Base-by-base conservation (phyloP, 257 asterid species). In the Fraxinus cuspidata region DNA sequence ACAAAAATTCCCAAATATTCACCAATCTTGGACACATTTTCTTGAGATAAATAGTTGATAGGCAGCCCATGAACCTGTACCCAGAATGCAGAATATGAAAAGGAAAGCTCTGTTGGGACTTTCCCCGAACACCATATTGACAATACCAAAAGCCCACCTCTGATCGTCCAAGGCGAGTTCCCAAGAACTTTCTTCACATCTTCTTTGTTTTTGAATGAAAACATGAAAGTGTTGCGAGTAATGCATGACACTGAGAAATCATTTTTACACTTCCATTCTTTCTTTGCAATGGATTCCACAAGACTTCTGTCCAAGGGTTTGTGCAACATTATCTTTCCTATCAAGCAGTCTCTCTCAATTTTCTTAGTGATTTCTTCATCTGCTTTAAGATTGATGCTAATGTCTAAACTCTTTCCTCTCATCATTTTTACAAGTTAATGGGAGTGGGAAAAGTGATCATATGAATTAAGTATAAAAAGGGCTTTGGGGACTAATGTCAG, bases 61-160 rank as follows among this genome's bases (percentile, higher is more conserved):
- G 83, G 84, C 42, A 85, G 44, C 19, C 86, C 84, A 53, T 83
- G 84, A 49, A 80, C 84, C 40, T 76, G 89, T 23, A 83, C 84
- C 87, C 85, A 83, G 11, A 85, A 85, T 1, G 66, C 71, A 4
- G 84, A 82, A 23, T 25, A 71, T 0, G 70, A 77, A 25, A 82
- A 67, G 2, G 49, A 42, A 25, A 80, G 7, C 74, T 83, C 84
- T 1, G 11, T 35, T 27, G 77, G 78, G 49, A 78, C 49, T 27
- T 78, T 53, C 0, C 71, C 47, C 21, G 85, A 73, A 29, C 42
- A 23, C 79, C 84, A 82, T 3, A 58, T 60, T 2, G 84, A 53
- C 51, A 82, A 70, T 16, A 82, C 31, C 1, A 82, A 76, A 56
- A 82, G 83, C 10, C 84, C 81, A 1, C 83, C 77, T 51, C 60